Evolutionary conservation across 2,329 filamentous ascomycete species (phyloP).

Genomic region (Sporothrix protearum): DNA sequence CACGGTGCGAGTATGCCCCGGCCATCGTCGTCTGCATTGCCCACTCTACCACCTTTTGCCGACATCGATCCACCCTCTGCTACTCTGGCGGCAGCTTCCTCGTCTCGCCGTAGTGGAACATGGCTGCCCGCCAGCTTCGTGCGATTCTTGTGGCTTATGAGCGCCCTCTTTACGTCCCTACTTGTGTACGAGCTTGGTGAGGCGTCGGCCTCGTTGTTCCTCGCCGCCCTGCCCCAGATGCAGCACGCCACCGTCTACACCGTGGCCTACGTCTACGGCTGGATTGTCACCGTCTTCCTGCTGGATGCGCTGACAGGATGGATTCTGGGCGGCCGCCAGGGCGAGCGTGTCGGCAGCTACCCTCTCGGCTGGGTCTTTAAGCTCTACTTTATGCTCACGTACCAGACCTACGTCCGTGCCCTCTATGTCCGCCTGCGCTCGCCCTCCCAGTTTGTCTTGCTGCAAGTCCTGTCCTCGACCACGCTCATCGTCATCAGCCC

Average conservation of each 20-base stretch:
- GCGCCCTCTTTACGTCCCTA: conserved; percentile 59
- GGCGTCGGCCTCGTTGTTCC: conserved; percentile 65
- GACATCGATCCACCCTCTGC: conserved; percentile 22
- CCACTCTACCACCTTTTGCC: neutral
- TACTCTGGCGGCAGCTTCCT: neutral
- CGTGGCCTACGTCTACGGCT: conserved; percentile 66
- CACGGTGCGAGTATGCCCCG: neutral
- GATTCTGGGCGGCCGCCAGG: conserved; percentile 63
- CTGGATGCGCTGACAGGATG: conserved; percentile 63
- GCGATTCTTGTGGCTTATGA: conserved; percentile 66
- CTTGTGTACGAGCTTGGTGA: conserved; percentile 65
- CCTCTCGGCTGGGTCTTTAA: conserved; percentile 70
- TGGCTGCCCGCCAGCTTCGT: conserved; percentile 66
- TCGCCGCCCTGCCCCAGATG: conserved; percentile 55
- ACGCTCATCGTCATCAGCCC: conserved; percentile 62
- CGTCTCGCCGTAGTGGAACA: conserved; percentile 36
- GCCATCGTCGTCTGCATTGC: neutral
- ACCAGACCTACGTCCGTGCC: conserved; percentile 67
- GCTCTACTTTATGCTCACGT: conserved; percentile 65
- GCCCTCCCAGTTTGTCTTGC: conserved; percentile 61
- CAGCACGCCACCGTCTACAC: conserved; percentile 61
- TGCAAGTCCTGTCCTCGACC: conserved; percentile 62
- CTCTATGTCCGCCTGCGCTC: conserved; percentile 65
- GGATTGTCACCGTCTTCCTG: conserved; percentile 63
- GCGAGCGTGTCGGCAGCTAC: conserved; percentile 65